Percentiles rank a stretch among this genome's conserved stretches.
Conservation (phyloP, 2,329 filamentous ascomycete species). For the Fusarium ambrosium region DNA sequence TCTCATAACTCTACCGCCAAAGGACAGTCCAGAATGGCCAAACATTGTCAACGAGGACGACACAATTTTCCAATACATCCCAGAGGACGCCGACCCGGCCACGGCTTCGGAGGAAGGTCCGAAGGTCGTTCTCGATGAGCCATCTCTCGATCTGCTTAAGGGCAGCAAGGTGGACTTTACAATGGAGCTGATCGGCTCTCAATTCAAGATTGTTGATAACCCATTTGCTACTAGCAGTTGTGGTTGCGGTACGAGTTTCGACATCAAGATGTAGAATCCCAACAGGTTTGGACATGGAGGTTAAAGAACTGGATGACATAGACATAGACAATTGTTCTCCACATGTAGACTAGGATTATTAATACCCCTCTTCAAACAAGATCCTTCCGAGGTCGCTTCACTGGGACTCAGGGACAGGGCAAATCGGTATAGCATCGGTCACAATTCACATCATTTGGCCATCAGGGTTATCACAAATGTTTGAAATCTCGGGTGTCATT, state of each 20-base stretch:
- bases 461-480: constrained; percentile 36
- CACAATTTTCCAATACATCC: constrained; percentile 82
- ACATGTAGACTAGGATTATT: constrained; percentile 32
- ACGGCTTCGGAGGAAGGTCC: constrained; percentile 58
- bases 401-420: background rate
- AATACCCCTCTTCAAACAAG: constrained; percentile 34
- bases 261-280: constrained; percentile 76
- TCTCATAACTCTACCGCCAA: constrained; percentile 73
- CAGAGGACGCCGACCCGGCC: constrained; percentile 57
- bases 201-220: constrained; percentile 98
- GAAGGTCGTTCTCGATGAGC: constrained; percentile 90
- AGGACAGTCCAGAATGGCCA: constrained; percentile 51
- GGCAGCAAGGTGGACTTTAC: constrained; percentile 98
- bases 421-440: background rate
- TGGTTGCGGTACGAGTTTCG: constrained; percentile 97
- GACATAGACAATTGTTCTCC: constrained; percentile 21
- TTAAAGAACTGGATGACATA: constrained; percentile 17
- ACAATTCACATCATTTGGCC: background rate
- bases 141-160: constrained; percentile 88
- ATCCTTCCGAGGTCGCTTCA: background rate
- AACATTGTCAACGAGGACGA: constrained; percentile 77
- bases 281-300: background rate
- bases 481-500: constrained; percentile 58
- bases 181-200: constrained; percentile 87
- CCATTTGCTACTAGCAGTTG: constrained; percentile 93